Evolutionary conservation across 2,329 filamentous ascomycete genomes (phyloP).

Genomic region (Aspergillus eucalypticola): DNA sequence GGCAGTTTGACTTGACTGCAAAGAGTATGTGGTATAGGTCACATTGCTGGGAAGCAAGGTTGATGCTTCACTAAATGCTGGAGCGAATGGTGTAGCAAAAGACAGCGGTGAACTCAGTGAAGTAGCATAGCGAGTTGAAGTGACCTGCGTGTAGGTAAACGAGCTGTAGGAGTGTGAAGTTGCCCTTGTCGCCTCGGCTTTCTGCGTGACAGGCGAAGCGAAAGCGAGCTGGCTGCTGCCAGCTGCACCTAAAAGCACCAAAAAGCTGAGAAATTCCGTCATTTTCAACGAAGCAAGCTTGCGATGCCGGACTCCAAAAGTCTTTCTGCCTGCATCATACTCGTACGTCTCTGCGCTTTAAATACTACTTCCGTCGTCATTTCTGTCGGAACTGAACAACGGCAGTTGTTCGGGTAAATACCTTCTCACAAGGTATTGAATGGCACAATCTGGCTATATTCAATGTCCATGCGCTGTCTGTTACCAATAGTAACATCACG

Average conservation of each 20-base stretch:
- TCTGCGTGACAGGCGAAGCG: neutral
- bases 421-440: neutral
- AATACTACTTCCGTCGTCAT: neutral
- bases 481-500: too few species aligned
- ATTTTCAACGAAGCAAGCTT: neutral
- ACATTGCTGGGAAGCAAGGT: neutral
- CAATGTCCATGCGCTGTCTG: neutral
- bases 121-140: slow-evolving; percentile 8
- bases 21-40: slow-evolving; percentile 10
- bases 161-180: neutral
- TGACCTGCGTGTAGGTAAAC: slow-evolving; percentile 8
- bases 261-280: neutral
- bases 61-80: slow-evolving; percentile 3
- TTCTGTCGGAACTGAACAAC: neutral
- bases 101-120: slow-evolving; percentile 2
- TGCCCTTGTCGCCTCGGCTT: neutral
- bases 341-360: neutral
- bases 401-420: neutral
- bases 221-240: neutral
- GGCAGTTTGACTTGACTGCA: neutral
- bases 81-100: slow-evolving; percentile 1
- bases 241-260: neutral
- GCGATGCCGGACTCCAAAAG: neutral
- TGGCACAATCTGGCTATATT: neutral
- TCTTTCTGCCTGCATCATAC: too few species aligned